Evolutionary conservation across 805 yeast genomes (phyloP), one percentile per base, ranked within the genome.

Genomic region (Kuraishia ogatae): DNA sequence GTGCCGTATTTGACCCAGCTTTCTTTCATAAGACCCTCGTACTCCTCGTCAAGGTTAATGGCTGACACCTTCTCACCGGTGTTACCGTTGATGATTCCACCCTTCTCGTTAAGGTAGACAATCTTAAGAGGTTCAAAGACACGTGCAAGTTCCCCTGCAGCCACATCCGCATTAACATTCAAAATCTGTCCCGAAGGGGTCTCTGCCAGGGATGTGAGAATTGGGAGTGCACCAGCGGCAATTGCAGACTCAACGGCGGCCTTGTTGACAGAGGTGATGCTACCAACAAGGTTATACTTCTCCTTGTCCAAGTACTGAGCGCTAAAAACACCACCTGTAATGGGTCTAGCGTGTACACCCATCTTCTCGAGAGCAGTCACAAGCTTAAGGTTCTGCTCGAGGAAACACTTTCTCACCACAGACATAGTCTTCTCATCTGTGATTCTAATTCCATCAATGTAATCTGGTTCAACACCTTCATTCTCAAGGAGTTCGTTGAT

Each of bases 1-100:
- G 99, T 94, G 62, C 99, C 99, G 71, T 93, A 94, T 71, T 94
- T 93, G 63, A 94, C 98, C 99, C 99, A 94, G 29, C 94, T 81
- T 73, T 94, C 91, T 70, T 91, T 87, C 83, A 94, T 76, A 64
- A 94, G 77, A 53, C 81, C 88, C 47, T 92, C 97, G 67, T 87
- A 94, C 74, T 94, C 98, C 75, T 94, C 98, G 68, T 94, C 99
- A 66, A 94, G 79, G 71, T 94, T 94, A 69, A 94, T 94, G 56
- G 81, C 85, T 48, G 94, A 85, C 59, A 94, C 83, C 69, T 88
- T 92, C 68, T 92, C 96, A 52, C 94, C 92, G 19, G 96, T 88
- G 62, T 80, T 84, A 56, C 98, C 98, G 67, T 94, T 89, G 65
- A 89, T 83, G 60, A 94, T 87, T 59, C 99, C 99, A 64, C 99